phyloP scores from a whole-genome alignment of 2,329 filamentous ascomycete genomes.

The Epichloe uncinata region DNA sequence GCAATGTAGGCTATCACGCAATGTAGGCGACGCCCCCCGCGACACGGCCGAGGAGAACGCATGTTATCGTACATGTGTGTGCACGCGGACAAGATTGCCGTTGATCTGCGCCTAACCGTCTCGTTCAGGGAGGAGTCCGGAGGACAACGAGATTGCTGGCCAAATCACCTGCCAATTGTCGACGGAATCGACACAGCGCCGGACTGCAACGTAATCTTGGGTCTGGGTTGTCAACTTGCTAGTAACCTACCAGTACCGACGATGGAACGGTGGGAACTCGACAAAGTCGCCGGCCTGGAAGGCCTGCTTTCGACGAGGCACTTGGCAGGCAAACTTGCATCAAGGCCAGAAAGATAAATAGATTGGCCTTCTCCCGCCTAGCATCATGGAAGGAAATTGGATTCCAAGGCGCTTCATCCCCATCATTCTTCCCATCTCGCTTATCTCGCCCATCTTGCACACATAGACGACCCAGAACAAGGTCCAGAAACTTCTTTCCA shows the following conservation, averaged over 20 bases:
- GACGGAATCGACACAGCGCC: background rate
- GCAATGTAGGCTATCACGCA: background rate
- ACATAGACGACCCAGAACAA: background rate
- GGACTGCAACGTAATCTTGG: background rate
- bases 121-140: slow-evolving; percentile 5
- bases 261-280: background rate
- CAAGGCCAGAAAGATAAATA: background rate
- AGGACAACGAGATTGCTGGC: background rate
- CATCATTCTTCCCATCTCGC: background rate
- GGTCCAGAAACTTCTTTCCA: background rate
- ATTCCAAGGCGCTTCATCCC: background rate
- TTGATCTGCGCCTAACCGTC: slow-evolving; percentile 5
- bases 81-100: background rate
- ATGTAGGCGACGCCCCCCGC: background rate
- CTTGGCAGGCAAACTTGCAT: background rate
- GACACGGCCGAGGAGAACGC: no score
- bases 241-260: background rate
- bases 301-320: background rate
- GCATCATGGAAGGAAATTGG: no score
- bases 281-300: background rate
- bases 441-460: background rate
- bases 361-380: background rate
- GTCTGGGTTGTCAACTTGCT: background rate
- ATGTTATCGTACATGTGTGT: background rate
- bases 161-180: background rate